These are phyloP conservation scores for Passiflora organensis DNA, from an alignment of 345 rosid genomes.

Conservation along the genomic window DNA sequence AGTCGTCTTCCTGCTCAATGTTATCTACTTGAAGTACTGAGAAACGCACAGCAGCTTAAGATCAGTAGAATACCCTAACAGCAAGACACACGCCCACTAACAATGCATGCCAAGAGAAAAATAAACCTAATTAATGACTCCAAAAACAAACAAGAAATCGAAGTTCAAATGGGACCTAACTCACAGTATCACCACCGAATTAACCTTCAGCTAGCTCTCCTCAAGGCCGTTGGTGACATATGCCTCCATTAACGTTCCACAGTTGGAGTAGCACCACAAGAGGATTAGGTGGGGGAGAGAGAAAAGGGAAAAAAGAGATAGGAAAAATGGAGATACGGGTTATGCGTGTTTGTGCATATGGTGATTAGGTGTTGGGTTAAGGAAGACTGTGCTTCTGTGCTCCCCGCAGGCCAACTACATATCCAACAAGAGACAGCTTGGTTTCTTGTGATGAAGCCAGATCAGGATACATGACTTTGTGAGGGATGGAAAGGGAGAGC, in stretches of 20 bases:
- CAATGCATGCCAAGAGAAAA: too few species aligned
- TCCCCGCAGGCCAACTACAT: constrained; percentile 61
- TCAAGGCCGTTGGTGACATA: not conserved
- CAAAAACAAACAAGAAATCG: constrained; percentile 18
- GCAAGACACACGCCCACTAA: too few species aligned
- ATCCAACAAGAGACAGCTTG: constrained; percentile 85
- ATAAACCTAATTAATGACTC: too few species aligned
- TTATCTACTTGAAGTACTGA: too few species aligned
- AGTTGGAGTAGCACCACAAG: too few species aligned
- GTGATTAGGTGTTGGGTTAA: not conserved
- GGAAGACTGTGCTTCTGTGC: constrained; percentile 51
- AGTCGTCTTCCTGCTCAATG: too few species aligned
- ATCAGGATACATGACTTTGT: constrained; percentile 18
- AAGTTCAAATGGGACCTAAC: constrained; percentile 27
- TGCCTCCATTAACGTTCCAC: not conserved
- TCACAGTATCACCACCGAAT: constrained; percentile 17
- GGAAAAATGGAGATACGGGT: constrained; percentile 4
- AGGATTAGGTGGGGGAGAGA: too few species aligned
- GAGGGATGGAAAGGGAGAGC: constrained; percentile 15
- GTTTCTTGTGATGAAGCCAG: constrained; percentile 90
- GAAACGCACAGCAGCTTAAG: too few species aligned
- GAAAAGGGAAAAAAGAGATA: too few species aligned
- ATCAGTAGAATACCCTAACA: too few species aligned
- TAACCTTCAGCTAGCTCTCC: constrained; percentile 4
- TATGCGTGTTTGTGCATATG: constrained; percentile 13